A percentile compares a stretch with the other conserved stretches of the same genome.
phyloP scores from a whole-genome alignment of 495 filamentous ascomycete genomes.

The Patellaria atrata region DNA sequence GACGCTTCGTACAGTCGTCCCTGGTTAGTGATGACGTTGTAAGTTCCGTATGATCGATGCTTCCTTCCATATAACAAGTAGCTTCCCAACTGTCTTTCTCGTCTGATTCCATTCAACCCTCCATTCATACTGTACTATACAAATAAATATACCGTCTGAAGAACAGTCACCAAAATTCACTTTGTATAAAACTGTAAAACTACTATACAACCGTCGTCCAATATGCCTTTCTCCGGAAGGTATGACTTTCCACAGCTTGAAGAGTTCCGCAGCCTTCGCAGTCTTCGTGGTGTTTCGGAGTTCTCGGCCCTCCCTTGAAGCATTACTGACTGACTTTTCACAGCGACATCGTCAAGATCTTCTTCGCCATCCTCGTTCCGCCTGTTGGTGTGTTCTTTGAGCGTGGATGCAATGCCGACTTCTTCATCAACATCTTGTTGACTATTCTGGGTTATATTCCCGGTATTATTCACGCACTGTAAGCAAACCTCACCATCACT shows the following conservation, averaged over 20 bases:
- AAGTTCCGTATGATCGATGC: too few species aligned
- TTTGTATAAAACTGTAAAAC: too few species aligned
- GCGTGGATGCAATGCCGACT: constrained; percentile 66
- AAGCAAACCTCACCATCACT: constrained; percentile 5
- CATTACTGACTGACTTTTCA: constrained; percentile 8
- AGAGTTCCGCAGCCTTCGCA: neutral
- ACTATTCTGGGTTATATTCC: constrained; percentile 54
- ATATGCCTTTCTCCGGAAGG: constrained; percentile 46
- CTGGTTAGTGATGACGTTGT: too few species aligned
- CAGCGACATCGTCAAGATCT: constrained; percentile 87
- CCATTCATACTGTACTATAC: too few species aligned
- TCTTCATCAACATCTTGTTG: constrained; percentile 77
- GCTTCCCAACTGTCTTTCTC: too few species aligned
- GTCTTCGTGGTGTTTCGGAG: neutral
- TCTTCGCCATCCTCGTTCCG: constrained; percentile 73
- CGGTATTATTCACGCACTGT: constrained; percentile 31
- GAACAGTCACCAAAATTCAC: too few species aligned
- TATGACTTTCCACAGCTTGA: constrained; percentile 19
- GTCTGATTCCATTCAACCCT: too few species aligned
- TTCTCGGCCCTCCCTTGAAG: neutral
- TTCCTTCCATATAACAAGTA: too few species aligned
- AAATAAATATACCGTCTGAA: too few species aligned
- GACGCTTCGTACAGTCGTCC: too few species aligned
- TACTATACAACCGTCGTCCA: too few species aligned
- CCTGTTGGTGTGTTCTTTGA: constrained; percentile 87